Evolutionary conservation across 192 early-diverging fungal species (phyloP).

Genomic region (Podila verticillata): DNA sequence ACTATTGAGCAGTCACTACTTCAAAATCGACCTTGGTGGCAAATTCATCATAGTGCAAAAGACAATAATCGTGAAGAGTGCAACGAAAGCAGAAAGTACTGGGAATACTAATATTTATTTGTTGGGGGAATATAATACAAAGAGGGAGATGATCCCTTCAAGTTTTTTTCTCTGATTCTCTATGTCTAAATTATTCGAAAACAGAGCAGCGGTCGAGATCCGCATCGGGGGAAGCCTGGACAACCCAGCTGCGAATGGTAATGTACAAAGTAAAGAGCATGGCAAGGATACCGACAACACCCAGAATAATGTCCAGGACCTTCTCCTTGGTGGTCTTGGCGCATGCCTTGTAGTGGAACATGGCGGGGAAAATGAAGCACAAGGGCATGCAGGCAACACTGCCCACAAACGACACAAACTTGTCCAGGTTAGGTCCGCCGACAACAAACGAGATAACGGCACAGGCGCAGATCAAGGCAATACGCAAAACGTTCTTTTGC

Average conservation of each 20-base stretch:
- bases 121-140: not conserved
- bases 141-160: not conserved
- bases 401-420: conserved; percentile 88
- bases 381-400: conserved; percentile 77
- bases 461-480: conserved; percentile 65
- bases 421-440: conserved; percentile 76
- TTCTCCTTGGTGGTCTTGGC: conserved; percentile 59
- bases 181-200: not conserved
- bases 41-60: too few species aligned
- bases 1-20: not conserved
- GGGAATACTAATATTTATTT: not conserved
- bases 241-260: conserved; percentile 65
- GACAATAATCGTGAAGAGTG: too few species aligned
- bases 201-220: conserved; percentile 26
- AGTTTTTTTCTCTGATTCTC: not conserved
- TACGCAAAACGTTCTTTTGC: conserved; percentile 79
- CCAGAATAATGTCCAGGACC: conserved; percentile 67
- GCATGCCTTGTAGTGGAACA: conserved; percentile 80
- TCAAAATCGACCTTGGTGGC: not conserved
- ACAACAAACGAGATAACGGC: conserved; percentile 76
- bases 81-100: conserved; percentile 7
- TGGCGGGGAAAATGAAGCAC: conserved; percentile 86
- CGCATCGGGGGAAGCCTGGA: conserved; percentile 23
- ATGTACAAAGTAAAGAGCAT: conserved; percentile 83
- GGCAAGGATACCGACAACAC: conserved; percentile 72